Evolutionary conservation across 1,284 basidiomycete species (phyloP), one percentile per base, ranked within the genome.

Genomic region (Microbotryum violaceum): DNA sequence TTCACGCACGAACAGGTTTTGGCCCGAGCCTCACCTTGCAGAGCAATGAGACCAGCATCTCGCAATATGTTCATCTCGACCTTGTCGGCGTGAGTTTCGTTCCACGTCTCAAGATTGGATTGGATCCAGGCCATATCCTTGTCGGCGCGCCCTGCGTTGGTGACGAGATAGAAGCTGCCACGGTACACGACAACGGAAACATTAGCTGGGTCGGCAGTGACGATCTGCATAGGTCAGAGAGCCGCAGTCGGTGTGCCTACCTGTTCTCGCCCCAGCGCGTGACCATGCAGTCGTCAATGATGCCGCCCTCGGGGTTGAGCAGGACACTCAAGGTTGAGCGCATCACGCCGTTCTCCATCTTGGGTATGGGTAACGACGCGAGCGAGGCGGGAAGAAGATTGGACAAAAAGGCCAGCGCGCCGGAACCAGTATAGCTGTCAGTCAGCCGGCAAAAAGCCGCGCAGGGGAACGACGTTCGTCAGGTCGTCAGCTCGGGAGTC

Each of bases 81-180:
- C 29, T 81, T 79, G 0, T 84, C 83, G 2, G 76, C 79, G 54
- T 70, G 71, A 76, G 79, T 47, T 71, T 73, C 71, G 63, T 92
- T 91, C 89, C 91, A 94, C 69, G 85, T 83, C 31, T 78, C 76
- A 31, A 96, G 74, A 74, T 85, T 83, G 51, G 78, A 74, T 48
- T 74, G 74, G 72, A 98, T 86, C 86, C 89, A 92, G 1, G 83
- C 80, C 7, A 91, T 78, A 72, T 97, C 94, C 68, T 85, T 82
- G 6, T 84, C 82, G 27, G 91, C 82, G 42, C 94, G 80, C 1
- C 89, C 91, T 2, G 94, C 96, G 74, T 98, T 98, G 0, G 94
- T 98, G 48, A 98, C 96, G 49, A 97, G 86, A 75, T 97, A 98
- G 76, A 85, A 97, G 0, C 84, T 82, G 68, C 85, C 81, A n/a